Evolutionary conservation across 371 early-diverging fungal species (phyloP), one percentile per base, ranked within the genome.

Genomic region (Blakeslea trispora): DNA sequence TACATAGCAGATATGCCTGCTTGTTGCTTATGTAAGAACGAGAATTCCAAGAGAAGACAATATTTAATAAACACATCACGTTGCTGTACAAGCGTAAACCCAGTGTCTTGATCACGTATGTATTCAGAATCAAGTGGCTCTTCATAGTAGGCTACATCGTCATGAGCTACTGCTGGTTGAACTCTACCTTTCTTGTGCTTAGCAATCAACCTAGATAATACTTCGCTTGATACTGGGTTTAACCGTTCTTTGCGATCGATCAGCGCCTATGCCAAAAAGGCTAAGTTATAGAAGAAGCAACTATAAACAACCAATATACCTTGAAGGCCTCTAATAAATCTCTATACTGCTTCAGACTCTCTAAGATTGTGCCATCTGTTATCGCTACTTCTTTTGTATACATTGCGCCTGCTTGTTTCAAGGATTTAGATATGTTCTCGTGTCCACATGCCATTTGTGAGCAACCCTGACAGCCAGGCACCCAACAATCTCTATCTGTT

Each of bases 261-360:
- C 8, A 72, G 11, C 19, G 45, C 66, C 39, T 51, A 68, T 42
- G 63, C 2, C 9, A 37, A 37, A 37, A 37, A 37, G 14, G 10
- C 5, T 6, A 5, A 32, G 10, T 6, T 6, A 32, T 10, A 37
- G 11, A 37, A 37, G 9, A 37, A 37, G 32, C 32, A 32, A 6
- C 5, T 32, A 32, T 32, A 32, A 6, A 32, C 10, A 32, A 6
- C 28, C 3, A 28, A 28, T 28, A 3, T 28, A 86, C 87, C 69
- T 68, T 73, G 58, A 85, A 78, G 15, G 88, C 81, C 3, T 84
- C 75, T 15, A 87, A 62, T 8, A 87, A 41, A 60, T 90, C 89
- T 0, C 85, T 77, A 47, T 88, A 81, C 9, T 80, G 73, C 53
- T 87, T 89, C 52, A 91, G 51, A 55, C 77, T 74, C 40, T 91